Conservation (phyloP, 139 green algal species). For the Astrephomene gubernaculifera region DNA sequence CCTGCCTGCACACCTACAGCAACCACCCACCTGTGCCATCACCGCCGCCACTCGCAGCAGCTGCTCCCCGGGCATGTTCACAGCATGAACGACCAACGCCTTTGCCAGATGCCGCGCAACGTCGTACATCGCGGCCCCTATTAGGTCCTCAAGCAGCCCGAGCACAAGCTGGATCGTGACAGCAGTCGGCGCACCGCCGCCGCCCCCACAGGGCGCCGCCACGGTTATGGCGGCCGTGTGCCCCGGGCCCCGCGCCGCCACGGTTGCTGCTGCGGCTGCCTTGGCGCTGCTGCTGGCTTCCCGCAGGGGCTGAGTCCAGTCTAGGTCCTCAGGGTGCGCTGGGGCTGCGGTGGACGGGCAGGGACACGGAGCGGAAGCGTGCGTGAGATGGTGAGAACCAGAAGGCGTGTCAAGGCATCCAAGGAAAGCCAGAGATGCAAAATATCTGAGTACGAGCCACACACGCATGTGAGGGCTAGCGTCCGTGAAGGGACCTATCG, state of each 20-base stretch:
- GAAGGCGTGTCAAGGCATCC: too few species aligned
- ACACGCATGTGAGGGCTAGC: too few species aligned
- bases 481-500: too few species aligned
- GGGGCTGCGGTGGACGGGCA: conserved; percentile 16
- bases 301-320: conserved; percentile 55
- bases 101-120: conserved; percentile 35
- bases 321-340: conserved; percentile 44
- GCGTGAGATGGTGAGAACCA: too few species aligned
- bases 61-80: conserved; percentile 6
- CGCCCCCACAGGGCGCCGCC: too few species aligned
- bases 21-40: conserved; percentile 7
- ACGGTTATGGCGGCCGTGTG: not conserved
- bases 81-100: conserved; percentile 15
- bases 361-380: too few species aligned
- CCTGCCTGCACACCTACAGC: not conserved
- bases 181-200: not conserved
- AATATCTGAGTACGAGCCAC: too few species aligned
- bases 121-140: conserved; percentile 18
- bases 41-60: not conserved
- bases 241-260: not conserved
- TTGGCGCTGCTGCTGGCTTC: not conserved
- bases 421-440: too few species aligned
- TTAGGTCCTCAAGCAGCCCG: conserved; percentile 28
- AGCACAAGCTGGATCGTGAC: conserved; percentile 33
- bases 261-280: not conserved